Evolutionary conservation across 169 alveolate genomes (phyloP).

Genomic region (Cryptosporidium bovis): DNA sequence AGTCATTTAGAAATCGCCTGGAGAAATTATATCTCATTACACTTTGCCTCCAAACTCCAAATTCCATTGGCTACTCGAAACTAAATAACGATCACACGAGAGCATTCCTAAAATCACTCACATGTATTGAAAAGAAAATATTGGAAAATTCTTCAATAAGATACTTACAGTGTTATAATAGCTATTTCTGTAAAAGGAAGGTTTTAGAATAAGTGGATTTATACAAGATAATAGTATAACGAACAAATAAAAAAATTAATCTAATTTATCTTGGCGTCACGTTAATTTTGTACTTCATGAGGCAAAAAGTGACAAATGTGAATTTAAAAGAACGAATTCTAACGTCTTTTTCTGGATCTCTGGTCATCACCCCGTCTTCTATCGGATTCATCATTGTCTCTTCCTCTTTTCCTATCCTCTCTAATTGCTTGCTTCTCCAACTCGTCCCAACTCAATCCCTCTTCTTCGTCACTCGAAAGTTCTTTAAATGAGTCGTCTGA

Average conservation of each 20-base stretch:
- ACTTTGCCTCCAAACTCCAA: conserved; percentile 1
- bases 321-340: background rate
- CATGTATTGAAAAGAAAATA: conserved; percentile 50
- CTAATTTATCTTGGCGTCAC: background rate
- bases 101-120: conserved; percentile 49
- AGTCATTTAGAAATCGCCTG: conserved; percentile 40
- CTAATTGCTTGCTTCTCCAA: conserved; percentile 82
- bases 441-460: conserved; percentile 90
- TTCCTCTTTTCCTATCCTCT: conserved; percentile 74
- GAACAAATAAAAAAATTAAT: conserved; percentile 1
- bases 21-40: conserved; percentile 61
- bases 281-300: background rate
- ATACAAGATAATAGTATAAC: background rate
- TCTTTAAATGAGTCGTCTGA: conserved; percentile 77
- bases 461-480: conserved; percentile 82
- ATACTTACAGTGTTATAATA: conserved; percentile 1
- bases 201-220: background rate
- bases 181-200: conserved; percentile 35
- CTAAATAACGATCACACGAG: conserved; percentile 42
- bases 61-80: conserved; percentile 18
- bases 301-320: background rate
- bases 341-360: conserved; percentile 60
- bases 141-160: conserved; percentile 44
- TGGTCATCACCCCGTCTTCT: conserved; percentile 14
- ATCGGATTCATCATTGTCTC: conserved; percentile 48